These are phyloP conservation scores for Cydonia oblonga DNA, from an alignment of 331 rosid species.

Conservation along the genomic window DNA sequence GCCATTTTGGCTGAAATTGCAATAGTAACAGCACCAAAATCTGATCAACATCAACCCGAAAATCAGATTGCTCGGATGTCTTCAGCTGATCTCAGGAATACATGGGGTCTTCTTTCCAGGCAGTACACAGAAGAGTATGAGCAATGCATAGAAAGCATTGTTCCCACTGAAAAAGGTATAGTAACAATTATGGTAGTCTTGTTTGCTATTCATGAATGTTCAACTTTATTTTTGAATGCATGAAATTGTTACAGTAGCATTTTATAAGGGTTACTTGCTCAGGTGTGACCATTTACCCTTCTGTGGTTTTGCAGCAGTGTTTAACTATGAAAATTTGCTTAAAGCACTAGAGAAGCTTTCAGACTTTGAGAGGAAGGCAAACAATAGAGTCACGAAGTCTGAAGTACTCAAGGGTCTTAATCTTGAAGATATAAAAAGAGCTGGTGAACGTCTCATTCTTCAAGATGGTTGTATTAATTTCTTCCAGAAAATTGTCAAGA, in stretches of 20 bases:
- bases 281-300: background rate
- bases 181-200: constrained; percentile 4
- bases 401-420: constrained; percentile 88
- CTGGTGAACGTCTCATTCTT: constrained; percentile 84
- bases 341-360: constrained; percentile 71
- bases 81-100: constrained; percentile 70
- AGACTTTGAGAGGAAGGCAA: constrained; percentile 73
- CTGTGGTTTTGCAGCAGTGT: constrained; percentile 44
- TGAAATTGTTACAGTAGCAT: constrained; percentile 9
- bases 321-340: constrained; percentile 47
- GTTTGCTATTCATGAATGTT: background rate
- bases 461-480: constrained; percentile 82
- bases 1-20: constrained; percentile 98
- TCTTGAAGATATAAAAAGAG: constrained; percentile 77
- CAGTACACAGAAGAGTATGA: constrained; percentile 91
- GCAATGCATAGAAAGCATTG: constrained; percentile 72
- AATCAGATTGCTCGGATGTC: constrained; percentile 55
- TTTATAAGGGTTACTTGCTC: background rate
- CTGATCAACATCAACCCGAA: constrained; percentile 64
- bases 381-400: constrained; percentile 72
- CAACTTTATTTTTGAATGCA: background rate
- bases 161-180: constrained; percentile 47
- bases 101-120: constrained; percentile 64
- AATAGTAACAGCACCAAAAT: constrained; percentile 59
- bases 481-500: constrained; percentile 49